Percentiles rank a stretch among this genome's conserved stretches.
Conservation (phyloP, 2,329 filamentous ascomycete species). For the Paracamarosporium sp. region DNA sequence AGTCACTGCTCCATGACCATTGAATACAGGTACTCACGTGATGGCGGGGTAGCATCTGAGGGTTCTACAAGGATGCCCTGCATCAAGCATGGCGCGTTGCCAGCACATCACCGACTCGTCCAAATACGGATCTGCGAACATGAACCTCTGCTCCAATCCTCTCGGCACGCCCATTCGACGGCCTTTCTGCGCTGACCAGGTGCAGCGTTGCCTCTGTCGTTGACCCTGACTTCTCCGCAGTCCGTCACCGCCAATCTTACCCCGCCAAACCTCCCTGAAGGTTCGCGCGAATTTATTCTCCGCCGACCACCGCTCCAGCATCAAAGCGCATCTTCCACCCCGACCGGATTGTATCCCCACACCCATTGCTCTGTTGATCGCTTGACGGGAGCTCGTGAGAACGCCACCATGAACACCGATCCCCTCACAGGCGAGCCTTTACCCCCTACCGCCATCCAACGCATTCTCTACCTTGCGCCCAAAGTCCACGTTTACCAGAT, state of each 20-base stretch:
- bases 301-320: not conserved
- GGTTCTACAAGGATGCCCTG: slow-evolving; percentile 22
- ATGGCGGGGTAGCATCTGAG: slow-evolving; percentile 6
- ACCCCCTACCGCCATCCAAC: slow-evolving; percentile 80
- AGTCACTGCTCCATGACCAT: not conserved
- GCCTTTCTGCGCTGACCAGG: slow-evolving; percentile 16
- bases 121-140: slow-evolving; percentile 22
- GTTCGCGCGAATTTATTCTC: slow-evolving; percentile 1
- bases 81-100: slow-evolving; percentile 39
- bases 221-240: slow-evolving; percentile 15
- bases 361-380: not conserved
- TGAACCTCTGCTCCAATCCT: slow-evolving; percentile 36
- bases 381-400: not conserved
- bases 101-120: slow-evolving; percentile 43
- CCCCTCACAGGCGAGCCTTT: slow-evolving; percentile 73
- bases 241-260: slow-evolving; percentile 9
- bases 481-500: slow-evolving; percentile 87
- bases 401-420: slow-evolving; percentile 67
- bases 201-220: slow-evolving; percentile 22
- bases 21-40: slow-evolving; percentile 11
- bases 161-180: slow-evolving; percentile 36
- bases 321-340: not conserved
- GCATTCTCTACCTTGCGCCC: slow-evolving; percentile 78
- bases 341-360: not conserved
- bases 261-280: slow-evolving; percentile 4